These are phyloP conservation scores for Acanthamoeba healyi DNA, from an alignment of 208 protist genomes.

Conservation along the genomic window DNA sequence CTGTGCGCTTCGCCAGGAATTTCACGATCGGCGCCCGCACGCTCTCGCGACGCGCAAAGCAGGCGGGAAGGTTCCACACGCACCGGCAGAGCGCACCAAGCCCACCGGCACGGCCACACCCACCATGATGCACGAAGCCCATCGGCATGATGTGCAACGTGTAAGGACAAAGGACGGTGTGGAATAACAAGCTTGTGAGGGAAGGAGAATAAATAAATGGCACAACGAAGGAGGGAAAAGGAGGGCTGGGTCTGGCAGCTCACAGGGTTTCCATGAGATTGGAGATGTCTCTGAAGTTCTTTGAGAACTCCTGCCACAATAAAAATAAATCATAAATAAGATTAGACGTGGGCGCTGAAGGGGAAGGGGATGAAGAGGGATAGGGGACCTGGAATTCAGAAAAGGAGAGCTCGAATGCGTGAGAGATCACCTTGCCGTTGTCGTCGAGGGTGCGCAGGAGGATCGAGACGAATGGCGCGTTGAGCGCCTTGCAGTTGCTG, in stretches of 20 bases:
- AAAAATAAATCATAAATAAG: not conserved
- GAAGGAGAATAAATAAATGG: too few relatives aligned
- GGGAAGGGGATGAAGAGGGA: not conserved
- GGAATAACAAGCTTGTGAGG: too few relatives aligned
- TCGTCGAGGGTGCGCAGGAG: slow-evolving; percentile 32
- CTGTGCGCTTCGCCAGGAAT: not conserved
- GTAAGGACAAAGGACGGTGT: too few relatives aligned
- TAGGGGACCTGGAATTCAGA: slow-evolving; percentile 73
- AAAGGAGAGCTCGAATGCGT: slow-evolving; percentile 73
- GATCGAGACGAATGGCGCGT: slow-evolving; percentile 58
- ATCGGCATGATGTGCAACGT: too few relatives aligned
- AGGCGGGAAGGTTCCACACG: too few relatives aligned
- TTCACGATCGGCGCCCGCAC: too few relatives aligned
- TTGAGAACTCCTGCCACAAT: slow-evolving; percentile 67
- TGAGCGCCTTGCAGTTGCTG: slow-evolving; percentile 69
- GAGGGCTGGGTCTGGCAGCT: too few relatives aligned
- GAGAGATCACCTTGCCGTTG: slow-evolving; percentile 52
- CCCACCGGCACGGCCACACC: too few relatives aligned
- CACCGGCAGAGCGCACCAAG: too few relatives aligned
- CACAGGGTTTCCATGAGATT: slow-evolving; percentile 73
- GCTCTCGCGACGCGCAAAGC: not conserved
- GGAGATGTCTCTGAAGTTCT: slow-evolving; percentile 53
- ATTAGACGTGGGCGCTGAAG: not conserved
- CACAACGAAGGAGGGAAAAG: too few relatives aligned
- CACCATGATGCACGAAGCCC: too few relatives aligned